Base-by-base conservation (phyloP, 2,329 filamentous ascomycete species). In the Cercospora zeae-maydis region DNA sequence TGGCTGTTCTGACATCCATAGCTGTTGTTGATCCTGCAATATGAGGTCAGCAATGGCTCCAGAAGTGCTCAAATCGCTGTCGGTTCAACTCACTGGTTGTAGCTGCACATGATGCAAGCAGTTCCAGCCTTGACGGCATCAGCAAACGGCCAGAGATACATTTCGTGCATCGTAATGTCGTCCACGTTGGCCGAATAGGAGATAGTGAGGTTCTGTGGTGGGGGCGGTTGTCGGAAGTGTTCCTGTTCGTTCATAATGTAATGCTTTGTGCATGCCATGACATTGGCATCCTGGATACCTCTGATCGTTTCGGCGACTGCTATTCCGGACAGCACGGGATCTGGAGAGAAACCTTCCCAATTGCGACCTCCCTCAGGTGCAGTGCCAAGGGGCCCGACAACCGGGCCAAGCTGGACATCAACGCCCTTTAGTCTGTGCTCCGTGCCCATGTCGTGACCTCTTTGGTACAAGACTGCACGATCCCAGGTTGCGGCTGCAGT, bases 261-360 rank as follows among this genome's bases (percentile, higher is more conserved):
- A 74, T 92, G 89, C 79, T 92, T 92, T 53, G 88, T 88, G 69
- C 88, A 91, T 63, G 92, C 90, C 77, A 96, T 88, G 53, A 93
- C 78, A 92, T 63, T 80, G 76, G 66, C 81, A 69, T 39, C 75
- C 70, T 66, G 64, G 53, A 96, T 93, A 64, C 92, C 92, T 73
- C 85, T 83, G 65, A 96, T 83, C 1, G 88, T 90, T 73, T 90
- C 82, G 33, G 86, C 86, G 70, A 92, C 87, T 60, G 86, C 85
- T 66, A 88, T 80, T 58, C 89, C 92, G 58, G 90, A 87, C 58
- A 92, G 81, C 14, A 89, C 87, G 0, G 91, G 91, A 70, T 95
- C 91, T 2, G 89, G 87, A 4, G 87, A 86, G 78, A 85, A 86
- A 5, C 80, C 79, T 75, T 89, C 87, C 89, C 88, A 91, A 74